phyloP scores from a whole-genome alignment of 495 filamentous ascomycete species.

The Collariella sp. region DNA sequence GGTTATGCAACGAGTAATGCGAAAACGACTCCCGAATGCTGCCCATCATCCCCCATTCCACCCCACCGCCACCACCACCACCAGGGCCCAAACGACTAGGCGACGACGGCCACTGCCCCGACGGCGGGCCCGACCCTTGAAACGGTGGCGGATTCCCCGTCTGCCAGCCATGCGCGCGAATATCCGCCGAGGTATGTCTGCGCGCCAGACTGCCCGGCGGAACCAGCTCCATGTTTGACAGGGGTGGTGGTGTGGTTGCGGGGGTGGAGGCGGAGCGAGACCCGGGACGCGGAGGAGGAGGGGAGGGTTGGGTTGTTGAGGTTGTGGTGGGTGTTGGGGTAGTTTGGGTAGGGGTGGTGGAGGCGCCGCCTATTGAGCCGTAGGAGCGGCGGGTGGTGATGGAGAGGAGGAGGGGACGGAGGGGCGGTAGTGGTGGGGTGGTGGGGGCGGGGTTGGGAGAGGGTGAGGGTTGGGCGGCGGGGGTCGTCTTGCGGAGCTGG shows the following conservation, averaged over 20 bases:
- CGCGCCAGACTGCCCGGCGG: conserved; percentile 69
- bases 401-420: conserved; percentile 67
- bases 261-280: conserved; percentile 55
- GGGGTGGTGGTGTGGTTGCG: conserved; percentile 69
- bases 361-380: conserved; percentile 60
- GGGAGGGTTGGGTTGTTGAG: conserved; percentile 71
- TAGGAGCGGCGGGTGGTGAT: conserved; percentile 67
- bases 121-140: conserved; percentile 60
- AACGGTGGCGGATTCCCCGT: conserved; percentile 59
- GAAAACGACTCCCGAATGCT: conserved; percentile 72
- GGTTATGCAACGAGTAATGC: conserved; percentile 62
- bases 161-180: conserved; percentile 83
- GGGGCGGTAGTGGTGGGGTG: conserved; percentile 55
- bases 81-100: conserved; percentile 51
- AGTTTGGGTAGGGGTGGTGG: too few relatives aligned
- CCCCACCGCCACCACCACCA: too few relatives aligned
- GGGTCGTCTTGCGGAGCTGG: conserved; percentile 81
- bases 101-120: conserved; percentile 77
- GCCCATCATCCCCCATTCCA: conserved; percentile 62
- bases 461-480: conserved; percentile 53
- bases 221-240: conserved; percentile 66
- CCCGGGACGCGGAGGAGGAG: conserved; percentile 58
- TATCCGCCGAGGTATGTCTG: conserved; percentile 92
- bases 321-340: too few relatives aligned
- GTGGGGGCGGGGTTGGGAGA: conserved; percentile 37